Conservation (phyloP, 495 filamentous ascomycete genomes). For the Annulohypoxylon stygium region DNA sequence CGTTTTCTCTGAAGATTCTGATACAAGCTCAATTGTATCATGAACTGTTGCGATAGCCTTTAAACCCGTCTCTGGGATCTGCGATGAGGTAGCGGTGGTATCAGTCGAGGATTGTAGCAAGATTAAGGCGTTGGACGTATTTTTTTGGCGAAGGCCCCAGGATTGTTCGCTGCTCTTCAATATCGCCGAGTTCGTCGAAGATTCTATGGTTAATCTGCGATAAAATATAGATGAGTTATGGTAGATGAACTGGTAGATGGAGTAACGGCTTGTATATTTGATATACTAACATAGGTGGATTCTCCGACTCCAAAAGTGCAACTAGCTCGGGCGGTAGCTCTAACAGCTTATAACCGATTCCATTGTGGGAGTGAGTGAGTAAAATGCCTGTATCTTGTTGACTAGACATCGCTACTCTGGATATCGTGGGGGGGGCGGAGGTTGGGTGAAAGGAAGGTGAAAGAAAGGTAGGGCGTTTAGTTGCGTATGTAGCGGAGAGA, state of each 20-base stretch:
- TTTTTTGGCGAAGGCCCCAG: constrained; percentile 87
- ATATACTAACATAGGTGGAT: constrained; percentile 69
- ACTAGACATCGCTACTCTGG: constrained; percentile 65
- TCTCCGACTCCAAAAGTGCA: constrained; percentile 70
- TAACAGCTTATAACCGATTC: constrained; percentile 78
- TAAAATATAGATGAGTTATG: constrained; percentile 5
- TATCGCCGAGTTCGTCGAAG: constrained; percentile 72
- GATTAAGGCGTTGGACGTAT: constrained; percentile 89
- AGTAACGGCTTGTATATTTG: constrained; percentile 8
- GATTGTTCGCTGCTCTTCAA: constrained; percentile 77
- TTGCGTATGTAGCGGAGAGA: too few relatives aligned
- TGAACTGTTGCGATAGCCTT: constrained; percentile 76
- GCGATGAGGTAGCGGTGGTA: constrained; percentile 28
- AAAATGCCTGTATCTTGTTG: constrained; percentile 71
- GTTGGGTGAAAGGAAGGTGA: neutral
- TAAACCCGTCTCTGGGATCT: constrained; percentile 60
- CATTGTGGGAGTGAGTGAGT: constrained; percentile 71
- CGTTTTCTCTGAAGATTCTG: constrained; percentile 53
- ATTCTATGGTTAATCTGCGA: constrained; percentile 76
- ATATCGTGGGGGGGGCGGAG: too few relatives aligned
- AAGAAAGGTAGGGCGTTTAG: neutral
- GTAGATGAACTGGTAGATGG: too few relatives aligned
- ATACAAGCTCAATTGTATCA: constrained; percentile 77
- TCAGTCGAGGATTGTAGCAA: constrained; percentile 66
- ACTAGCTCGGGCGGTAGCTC: constrained; percentile 84